A percentile compares a stretch with the other conserved stretches of the same genome.
phyloP scores from a whole-genome alignment of 2,329 filamentous ascomycete species.

The Neocucurbitaria cava region DNA sequence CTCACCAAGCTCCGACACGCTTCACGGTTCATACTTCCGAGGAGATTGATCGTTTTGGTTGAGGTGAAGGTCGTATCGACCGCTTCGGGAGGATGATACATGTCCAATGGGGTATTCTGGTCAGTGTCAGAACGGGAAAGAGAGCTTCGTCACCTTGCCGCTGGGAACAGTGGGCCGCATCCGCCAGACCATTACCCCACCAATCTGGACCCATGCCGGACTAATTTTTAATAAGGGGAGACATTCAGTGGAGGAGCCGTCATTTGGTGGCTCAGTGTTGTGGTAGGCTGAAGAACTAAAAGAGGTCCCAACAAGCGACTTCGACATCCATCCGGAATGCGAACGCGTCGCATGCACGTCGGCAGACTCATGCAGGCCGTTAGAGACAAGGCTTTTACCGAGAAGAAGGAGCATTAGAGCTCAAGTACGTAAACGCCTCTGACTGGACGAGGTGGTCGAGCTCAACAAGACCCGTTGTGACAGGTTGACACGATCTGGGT shows the following conservation, averaged over 20 bases:
- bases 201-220: slow-evolving; percentile 4
- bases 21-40: slow-evolving; percentile 1
- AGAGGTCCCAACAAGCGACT: slow-evolving; percentile 8
- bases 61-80: slow-evolving; percentile 7
- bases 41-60: slow-evolving; percentile 5
- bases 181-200: slow-evolving; percentile 16
- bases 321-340: slow-evolving; percentile 9
- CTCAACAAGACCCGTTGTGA: slow-evolving; percentile 10
- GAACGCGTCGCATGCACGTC: slow-evolving; percentile 11
- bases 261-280: slow-evolving; percentile 11
- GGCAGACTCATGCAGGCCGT: slow-evolving; percentile 9
- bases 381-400: slow-evolving; percentile 5
- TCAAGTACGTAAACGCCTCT: slow-evolving; percentile 11
- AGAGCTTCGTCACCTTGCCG: slow-evolving; percentile 14
- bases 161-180: slow-evolving; percentile 12
- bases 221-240: slow-evolving; percentile 5
- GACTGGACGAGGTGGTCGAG: slow-evolving; percentile 9
- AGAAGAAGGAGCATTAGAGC: slow-evolving; percentile 22
- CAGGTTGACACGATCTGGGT: slow-evolving; percentile 7
- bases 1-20: background rate
- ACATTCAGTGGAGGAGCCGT: slow-evolving; percentile 4
- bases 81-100: slow-evolving; percentile 1
- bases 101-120: slow-evolving; percentile 11
- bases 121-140: slow-evolving; percentile 4
- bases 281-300: slow-evolving; percentile 16